Evolutionary conservation across 2,329 filamentous ascomycete species (phyloP).

Genomic region (Grosmannia penicillata): DNA sequence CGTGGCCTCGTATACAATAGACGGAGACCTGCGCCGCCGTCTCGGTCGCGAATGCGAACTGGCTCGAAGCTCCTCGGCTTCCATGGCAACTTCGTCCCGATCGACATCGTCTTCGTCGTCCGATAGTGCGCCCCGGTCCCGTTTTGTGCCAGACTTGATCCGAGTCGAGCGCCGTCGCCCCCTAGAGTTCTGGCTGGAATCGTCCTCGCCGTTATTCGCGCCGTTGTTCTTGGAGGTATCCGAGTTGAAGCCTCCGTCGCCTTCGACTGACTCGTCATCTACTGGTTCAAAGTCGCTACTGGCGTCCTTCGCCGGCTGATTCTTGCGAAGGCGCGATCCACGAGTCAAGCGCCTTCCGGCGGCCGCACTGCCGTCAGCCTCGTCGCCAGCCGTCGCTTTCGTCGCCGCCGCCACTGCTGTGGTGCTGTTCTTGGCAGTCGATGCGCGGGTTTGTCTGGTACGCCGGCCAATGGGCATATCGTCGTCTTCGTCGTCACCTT

Average conservation of each 20-base stretch:
- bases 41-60: slow-evolving; percentile 35
- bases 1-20: slow-evolving; percentile 44
- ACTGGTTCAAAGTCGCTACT: slow-evolving; percentile 48
- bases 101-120: slow-evolving; percentile 46
- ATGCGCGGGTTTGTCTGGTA: slow-evolving; percentile 5
- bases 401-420: slow-evolving; percentile 7
- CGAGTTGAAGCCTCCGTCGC: slow-evolving; percentile 25
- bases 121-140: slow-evolving; percentile 32
- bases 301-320: slow-evolving; percentile 32
- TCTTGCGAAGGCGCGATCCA: slow-evolving; percentile 27
- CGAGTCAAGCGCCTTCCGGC: slow-evolving; percentile 30
- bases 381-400: background rate
- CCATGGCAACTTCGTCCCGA: slow-evolving; percentile 49
- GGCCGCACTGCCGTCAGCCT: slow-evolving; percentile 14
- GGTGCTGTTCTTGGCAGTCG: too few species aligned
- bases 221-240: slow-evolving; percentile 11
- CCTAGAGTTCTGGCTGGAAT: slow-evolving; percentile 33
- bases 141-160: slow-evolving; percentile 26
- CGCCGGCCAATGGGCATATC: slow-evolving; percentile 27
- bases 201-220: slow-evolving; percentile 21
- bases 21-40: slow-evolving; percentile 35
- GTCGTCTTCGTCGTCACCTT: slow-evolving; percentile 20
- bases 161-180: slow-evolving; percentile 25
- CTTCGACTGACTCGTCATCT: slow-evolving; percentile 44
- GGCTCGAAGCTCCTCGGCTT: slow-evolving; percentile 45